Evolutionary conservation across 2,329 filamentous ascomycete genomes (phyloP), one percentile per base, ranked within the genome.

Genomic region (Fusarium cyanostomum): DNA sequence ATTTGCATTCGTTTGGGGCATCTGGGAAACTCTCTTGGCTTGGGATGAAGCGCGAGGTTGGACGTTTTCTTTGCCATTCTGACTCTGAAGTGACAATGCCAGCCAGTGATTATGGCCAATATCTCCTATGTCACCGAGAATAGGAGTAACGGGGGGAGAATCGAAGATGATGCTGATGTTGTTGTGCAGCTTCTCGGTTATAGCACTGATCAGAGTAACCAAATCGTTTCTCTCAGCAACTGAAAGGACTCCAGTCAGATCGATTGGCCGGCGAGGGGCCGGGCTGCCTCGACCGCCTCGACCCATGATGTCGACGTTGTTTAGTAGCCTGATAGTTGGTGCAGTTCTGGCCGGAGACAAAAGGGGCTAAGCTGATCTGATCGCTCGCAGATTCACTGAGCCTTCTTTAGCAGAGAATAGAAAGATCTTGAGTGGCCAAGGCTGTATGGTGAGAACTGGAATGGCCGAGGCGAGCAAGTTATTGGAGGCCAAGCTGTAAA

Each of bases 111-210:
- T 69, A 18, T 75, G 67, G 7, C 69, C 71, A n/a, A 74, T 62
- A 18, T 75, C 72, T 11, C 61, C 66, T 5, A 73, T 60, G 13
- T 74, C 72, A 15, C 59, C 68, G 5, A 70, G 53, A 33, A 74
- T 64, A 16, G 76, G 73, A 8, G 74, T 71, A 30, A 72, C 69
- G 13, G 75, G 74, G 18, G 81, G 76, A 7, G 77, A 78, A 63
- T 86, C 83, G 62, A 88, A 88, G 56, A 80, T 79, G 48, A 80
- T 78, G 60, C 72, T 77, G 56, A 88, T 77, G 35, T 85, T 80
- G 48, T 79, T 80, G 53, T 82, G 79, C 78, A 89, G 85, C 33
- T 78, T 78, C 44, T 87, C 85, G 31, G 82, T 83, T 60, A 87
- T 83, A 41, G 79, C 78, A 24, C 72, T 77, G 55, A 86, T 73